Base-by-base conservation (phyloP, 768 basidiomycete species). In the Serendipita vermifera region DNA sequence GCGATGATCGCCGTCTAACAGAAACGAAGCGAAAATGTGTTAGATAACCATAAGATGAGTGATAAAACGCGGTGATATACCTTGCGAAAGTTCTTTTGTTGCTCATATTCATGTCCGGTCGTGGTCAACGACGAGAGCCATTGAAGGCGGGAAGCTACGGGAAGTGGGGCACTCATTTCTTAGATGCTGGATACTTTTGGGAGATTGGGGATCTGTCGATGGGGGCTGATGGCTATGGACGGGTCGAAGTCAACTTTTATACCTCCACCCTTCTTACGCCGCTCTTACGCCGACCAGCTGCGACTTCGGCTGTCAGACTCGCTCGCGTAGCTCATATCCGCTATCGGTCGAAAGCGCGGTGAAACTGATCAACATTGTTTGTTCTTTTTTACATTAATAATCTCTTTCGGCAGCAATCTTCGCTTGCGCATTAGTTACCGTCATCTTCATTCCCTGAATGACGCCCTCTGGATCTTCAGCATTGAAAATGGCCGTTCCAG, bases 1-100 rank as follows among this genome's bases (percentile, higher is more conserved):
- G 93, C 94, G 69, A 99, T 98, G 72, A 99, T 98, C 59, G 87
- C 77, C 13, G 92, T 96, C 96, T 99, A 63, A n/a, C 17, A 40
- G 35, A 36, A 61, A 33, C 56, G 60, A 11, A 55, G 41, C n/a
- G n/a, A n/a, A n/a, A n/a, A n/a, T n/a, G n/a, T n/a, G n/a, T 39
- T 24, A 62, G 32, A 63, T 51, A 55, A 35, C 40, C 5, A 46
- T 36, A 31, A 55, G 33, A 17, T 22, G 48, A 33, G 31, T 41
- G 22, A n/a, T 55, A 51, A 55, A 55, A 31, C 6, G 35, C 33
- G 32, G 26, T 26, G 17, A 62, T 77, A 62, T 59, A 92, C 93
- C 82, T 97, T 99, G 73, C 94, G 86, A 63, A 83, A 71, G 69
- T 74, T 89, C 74, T 90, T 92, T 65, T 87, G 89, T 56, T 81